phyloP scores from a whole-genome alignment of 2,329 filamentous ascomycete genomes.

The Xylariaceae sp. region DNA sequence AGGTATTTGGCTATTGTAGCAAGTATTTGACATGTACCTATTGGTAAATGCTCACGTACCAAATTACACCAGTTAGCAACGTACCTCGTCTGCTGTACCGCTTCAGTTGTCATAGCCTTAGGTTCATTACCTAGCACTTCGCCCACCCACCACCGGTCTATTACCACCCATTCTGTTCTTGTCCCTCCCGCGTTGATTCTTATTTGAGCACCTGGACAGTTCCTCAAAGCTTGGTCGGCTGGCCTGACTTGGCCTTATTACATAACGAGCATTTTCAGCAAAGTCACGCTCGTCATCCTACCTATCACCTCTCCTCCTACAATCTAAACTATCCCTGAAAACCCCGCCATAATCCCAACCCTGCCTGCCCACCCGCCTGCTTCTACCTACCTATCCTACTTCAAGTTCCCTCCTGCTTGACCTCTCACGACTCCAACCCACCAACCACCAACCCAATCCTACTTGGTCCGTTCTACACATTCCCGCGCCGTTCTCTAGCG shows the following conservation, averaged over 20 bases:
- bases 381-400: not conserved
- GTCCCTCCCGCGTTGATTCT: slow-evolving; percentile 16
- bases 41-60: slow-evolving; percentile 7
- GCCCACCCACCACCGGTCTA: slow-evolving; percentile 10
- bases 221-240: slow-evolving; percentile 22
- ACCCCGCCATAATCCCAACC: slow-evolving; percentile 30
- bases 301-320: slow-evolving; percentile 22
- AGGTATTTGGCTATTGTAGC: slow-evolving; percentile 3
- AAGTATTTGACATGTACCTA: slow-evolving; percentile 9
- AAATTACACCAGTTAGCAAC: slow-evolving; percentile 7
- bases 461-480: slow-evolving; percentile 9
- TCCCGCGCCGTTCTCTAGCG: slow-evolving; percentile 18
- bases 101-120: slow-evolving; percentile 11
- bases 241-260: slow-evolving; percentile 23
- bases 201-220: slow-evolving; percentile 16
- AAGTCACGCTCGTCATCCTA: slow-evolving; percentile 30
- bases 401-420: slow-evolving; percentile 23
- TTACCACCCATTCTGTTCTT: slow-evolving; percentile 12
- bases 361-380: slow-evolving; percentile 10
- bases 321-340: slow-evolving; percentile 23
- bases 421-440: slow-evolving; percentile 20
- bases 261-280: slow-evolving; percentile 29
- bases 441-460: slow-evolving; percentile 7
- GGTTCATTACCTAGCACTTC: slow-evolving; percentile 16
- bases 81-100: slow-evolving; percentile 6